These are phyloP conservation scores for Clonostachys rosea DNA, from an alignment of 2,329 filamentous ascomycete species.

Conservation along the genomic window DNA sequence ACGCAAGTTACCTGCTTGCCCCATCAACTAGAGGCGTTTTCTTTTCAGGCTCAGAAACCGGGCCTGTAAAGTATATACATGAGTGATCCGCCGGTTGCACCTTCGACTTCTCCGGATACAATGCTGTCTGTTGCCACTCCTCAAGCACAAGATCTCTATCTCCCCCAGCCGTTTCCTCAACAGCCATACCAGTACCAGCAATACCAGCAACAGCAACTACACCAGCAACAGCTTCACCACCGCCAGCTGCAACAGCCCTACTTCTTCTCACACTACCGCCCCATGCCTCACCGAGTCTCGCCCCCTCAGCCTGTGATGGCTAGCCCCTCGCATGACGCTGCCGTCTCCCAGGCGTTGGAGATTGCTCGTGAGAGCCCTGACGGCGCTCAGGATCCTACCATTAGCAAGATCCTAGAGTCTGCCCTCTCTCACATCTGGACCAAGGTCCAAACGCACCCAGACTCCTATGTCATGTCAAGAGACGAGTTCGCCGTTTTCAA, in stretches of 20 bases:
- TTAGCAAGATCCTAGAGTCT: conserved; percentile 61
- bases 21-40: too few species aligned
- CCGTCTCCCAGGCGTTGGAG: conserved; percentile 66
- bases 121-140: not conserved
- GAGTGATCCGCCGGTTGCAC: too few species aligned
- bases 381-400: conserved; percentile 55
- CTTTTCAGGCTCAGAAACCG: too few species aligned
- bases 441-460: conserved; percentile 59
- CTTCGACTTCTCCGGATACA: not conserved
- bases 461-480: conserved; percentile 66
- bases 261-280: not conserved
- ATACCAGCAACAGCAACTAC: not conserved
- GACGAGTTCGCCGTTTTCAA: conserved; percentile 87
- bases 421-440: conserved; percentile 63
- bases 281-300: conserved; percentile 2
- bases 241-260: not conserved
- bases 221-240: not conserved
- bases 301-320: conserved; percentile 1
- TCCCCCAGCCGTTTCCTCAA: not conserved
- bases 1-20: too few species aligned
- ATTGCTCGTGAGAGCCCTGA: conserved; percentile 70
- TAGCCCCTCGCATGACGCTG: conserved; percentile 21
- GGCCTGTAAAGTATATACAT: not conserved
- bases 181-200: not conserved
- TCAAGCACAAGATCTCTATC: not conserved